A percentile compares a stretch with the other conserved stretches of the same genome.
Evolutionary conservation across 1,284 basidiomycete species (phyloP).

Genomic region (Vanrija humicola): DNA sequence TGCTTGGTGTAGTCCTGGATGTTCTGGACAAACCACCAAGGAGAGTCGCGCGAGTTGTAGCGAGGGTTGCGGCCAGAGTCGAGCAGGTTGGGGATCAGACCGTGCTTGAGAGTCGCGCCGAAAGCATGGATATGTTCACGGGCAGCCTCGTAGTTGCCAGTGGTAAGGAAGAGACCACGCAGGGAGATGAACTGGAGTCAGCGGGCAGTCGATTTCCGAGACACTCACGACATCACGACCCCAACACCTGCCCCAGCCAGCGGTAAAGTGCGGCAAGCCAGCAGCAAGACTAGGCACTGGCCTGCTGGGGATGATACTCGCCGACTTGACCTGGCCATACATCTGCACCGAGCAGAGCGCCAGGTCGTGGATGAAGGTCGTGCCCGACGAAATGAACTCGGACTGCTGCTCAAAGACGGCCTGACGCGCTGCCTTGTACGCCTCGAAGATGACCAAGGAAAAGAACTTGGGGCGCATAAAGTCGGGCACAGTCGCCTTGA

Average conservation of each 20-base stretch:
- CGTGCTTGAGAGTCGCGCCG: slow-evolving; percentile 72
- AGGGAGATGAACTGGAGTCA: slow-evolving; percentile 69
- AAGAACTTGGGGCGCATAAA: slow-evolving; percentile 93
- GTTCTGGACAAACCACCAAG: slow-evolving; percentile 92
- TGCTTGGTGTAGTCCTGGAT: slow-evolving; percentile 88
- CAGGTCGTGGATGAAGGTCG: slow-evolving; percentile 82
- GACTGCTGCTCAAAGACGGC: slow-evolving; percentile 79
- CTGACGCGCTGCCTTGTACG: slow-evolving; percentile 80
- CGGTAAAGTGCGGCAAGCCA: slow-evolving; percentile 87
- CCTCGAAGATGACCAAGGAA: slow-evolving; percentile 78
- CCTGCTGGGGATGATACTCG: slow-evolving; percentile 66
- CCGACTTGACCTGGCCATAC: slow-evolving; percentile 82
- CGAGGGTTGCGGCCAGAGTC: slow-evolving; percentile 79
- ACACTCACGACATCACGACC: slow-evolving; percentile 72
- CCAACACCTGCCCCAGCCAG: slow-evolving; percentile 92
- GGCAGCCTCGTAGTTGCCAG: slow-evolving; percentile 80
- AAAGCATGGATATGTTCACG: slow-evolving; percentile 84
- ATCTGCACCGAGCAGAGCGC: slow-evolving; percentile 85
- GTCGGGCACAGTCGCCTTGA: slow-evolving; percentile 68
- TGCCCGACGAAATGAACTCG: slow-evolving; percentile 75
- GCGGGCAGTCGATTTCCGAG: neutral
- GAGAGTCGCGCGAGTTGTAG: slow-evolving; percentile 52
- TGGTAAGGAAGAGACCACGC: slow-evolving; percentile 84
- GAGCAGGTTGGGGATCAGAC: slow-evolving; percentile 86
- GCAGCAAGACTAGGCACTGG: slow-evolving; percentile 79